Evolutionary conservation across 345 rosid genomes (phyloP).

Genomic region (Eucalyptus cloeziana): DNA sequence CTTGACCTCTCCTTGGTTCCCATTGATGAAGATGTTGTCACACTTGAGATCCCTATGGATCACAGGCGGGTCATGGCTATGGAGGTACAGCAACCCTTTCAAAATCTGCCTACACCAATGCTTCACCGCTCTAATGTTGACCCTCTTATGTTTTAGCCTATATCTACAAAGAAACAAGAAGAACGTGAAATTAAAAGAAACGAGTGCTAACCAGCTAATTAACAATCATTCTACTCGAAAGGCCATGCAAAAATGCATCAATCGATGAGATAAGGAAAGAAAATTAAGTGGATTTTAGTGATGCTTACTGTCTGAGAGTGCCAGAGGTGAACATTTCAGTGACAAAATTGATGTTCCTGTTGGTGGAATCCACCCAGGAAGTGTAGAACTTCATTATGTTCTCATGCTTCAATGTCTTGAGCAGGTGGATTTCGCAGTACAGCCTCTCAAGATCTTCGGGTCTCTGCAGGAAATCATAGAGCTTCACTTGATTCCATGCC

Average conservation of each 20-base stretch:
- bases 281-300: neutral
- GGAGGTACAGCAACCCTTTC: constrained; percentile 75
- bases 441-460: constrained; percentile 89
- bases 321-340: constrained; percentile 97
- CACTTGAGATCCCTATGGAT: constrained; percentile 98
- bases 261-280: neutral
- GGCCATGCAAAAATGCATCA: neutral
- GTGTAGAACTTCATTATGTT: constrained; percentile 91
- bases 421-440: constrained; percentile 90
- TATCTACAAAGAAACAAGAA: constrained; percentile 24
- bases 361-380: constrained; percentile 87
- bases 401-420: constrained; percentile 78
- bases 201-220: neutral
- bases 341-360: constrained; percentile 86
- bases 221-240: neutral
- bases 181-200: neutral
- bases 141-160: constrained; percentile 74
- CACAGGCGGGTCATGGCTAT: constrained; percentile 77
- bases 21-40: constrained; percentile 94
- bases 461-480: constrained; percentile 72
- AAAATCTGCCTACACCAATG: constrained; percentile 95
- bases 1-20: constrained; percentile 97
- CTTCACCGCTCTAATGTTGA: constrained; percentile 90
- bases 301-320: constrained; percentile 84
- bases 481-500: constrained; percentile 99